A percentile compares a stretch with the other conserved stretches of the same genome.
These are phyloP conservation scores for Didymella exigua DNA, from an alignment of 2,329 filamentous ascomycete genomes.

Conservation along the genomic window DNA sequence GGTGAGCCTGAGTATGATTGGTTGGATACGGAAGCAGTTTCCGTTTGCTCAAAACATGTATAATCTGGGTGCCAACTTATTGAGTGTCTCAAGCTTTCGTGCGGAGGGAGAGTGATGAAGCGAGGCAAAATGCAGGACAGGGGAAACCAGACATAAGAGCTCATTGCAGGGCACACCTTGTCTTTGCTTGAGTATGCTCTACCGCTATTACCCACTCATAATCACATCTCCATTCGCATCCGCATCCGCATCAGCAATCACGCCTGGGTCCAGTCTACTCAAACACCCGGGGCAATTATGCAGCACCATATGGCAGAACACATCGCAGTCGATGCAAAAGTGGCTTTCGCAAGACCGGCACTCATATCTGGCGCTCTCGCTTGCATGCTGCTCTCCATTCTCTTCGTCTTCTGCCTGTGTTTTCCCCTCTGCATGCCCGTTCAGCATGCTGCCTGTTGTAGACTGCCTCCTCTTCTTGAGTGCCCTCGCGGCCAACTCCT, in stretches of 20 bases:
- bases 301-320: conserved; percentile 90
- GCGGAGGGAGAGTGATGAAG: no score
- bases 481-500: conserved; percentile 10
- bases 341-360: conserved; percentile 86
- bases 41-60: no score
- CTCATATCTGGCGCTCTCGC: conserved; percentile 85
- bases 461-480: conserved; percentile 21
- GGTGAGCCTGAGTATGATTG: no score
- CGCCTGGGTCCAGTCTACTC: conserved; percentile 40
- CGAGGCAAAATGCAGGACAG: no score
- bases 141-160: no score
- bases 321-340: conserved; percentile 98
- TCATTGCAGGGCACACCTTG: no score
- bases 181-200: not conserved
- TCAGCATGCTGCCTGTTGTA: conserved; percentile 17
- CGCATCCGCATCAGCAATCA: conserved; percentile 8
- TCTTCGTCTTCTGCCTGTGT: conserved; percentile 32
- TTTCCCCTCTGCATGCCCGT: conserved; percentile 1
- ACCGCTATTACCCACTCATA: conserved; percentile 30
- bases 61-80: no score
- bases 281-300: conserved; percentile 96
- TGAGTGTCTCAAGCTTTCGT: no score
- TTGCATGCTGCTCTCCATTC: conserved; percentile 57
- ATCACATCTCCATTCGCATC: conserved; percentile 37
- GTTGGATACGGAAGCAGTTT: no score